These are phyloP conservation scores for Flaveria bidentis DNA, from an alignment of 129 eudicot genomes.

Conservation along the genomic window DNA sequence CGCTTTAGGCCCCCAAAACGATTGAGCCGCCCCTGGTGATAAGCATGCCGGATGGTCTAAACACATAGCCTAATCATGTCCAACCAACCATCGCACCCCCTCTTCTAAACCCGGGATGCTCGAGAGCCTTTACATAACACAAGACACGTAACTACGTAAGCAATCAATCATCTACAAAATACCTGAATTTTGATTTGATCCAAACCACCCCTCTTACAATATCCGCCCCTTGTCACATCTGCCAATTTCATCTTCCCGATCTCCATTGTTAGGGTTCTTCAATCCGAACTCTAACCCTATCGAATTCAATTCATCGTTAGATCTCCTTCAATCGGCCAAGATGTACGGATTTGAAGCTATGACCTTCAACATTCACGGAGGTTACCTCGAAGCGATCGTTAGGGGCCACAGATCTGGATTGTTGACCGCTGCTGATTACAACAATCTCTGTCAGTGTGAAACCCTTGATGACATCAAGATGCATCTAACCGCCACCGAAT, in stretches of 20 bases:
- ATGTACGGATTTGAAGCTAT: constrained; percentile 99
- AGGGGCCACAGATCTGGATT: constrained; percentile 96
- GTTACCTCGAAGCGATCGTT: constrained; percentile 93
- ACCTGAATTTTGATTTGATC: constrained; percentile 38
- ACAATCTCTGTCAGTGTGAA: constrained; percentile 97
- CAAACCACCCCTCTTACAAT: constrained; percentile 4
- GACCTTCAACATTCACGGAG: constrained; percentile 96
- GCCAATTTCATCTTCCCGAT: constrained; percentile 13
- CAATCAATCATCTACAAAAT: constrained; percentile 5
- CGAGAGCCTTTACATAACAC: no score
- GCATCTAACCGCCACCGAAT: constrained; percentile 94
- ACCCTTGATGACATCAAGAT: constrained; percentile 95
- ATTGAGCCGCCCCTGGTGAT: no score
- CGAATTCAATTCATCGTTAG: constrained; percentile 3
- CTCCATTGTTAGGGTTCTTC: constrained; percentile 38
- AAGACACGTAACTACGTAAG: constrained; percentile 22
- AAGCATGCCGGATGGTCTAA: no score
- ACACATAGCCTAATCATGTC: no score
- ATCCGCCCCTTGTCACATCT: constrained; percentile 23
- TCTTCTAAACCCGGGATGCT: no score
- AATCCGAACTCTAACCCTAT: not conserved
- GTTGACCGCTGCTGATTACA: constrained; percentile 95
- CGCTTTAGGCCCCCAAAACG: no score
- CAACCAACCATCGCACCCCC: no score
- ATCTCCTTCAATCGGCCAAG: constrained; percentile 27